Conservation (phyloP, 768 basidiomycete genomes). For the Trametes cinnabarina region DNA sequence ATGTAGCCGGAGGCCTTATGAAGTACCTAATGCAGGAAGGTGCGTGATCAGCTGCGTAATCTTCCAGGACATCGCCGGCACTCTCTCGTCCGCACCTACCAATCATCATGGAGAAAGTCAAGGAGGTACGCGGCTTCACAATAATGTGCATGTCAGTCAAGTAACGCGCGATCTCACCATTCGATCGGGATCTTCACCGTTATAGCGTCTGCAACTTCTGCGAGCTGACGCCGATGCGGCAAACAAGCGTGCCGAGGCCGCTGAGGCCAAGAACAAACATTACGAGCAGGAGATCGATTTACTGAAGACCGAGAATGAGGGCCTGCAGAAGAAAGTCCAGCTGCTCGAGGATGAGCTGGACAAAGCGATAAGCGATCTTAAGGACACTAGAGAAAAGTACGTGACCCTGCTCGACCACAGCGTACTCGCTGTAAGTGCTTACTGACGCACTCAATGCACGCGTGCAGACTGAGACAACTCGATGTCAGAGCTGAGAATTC, state of each 20-base stretch:
- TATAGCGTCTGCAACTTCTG: slow-evolving; percentile 71
- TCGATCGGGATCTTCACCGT: neutral
- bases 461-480: slow-evolving; percentile 67
- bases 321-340: slow-evolving; percentile 77
- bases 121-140: slow-evolving; percentile 36
- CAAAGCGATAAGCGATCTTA: slow-evolving; percentile 90
- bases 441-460: no score
- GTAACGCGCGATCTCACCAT: no score
- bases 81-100: no score
- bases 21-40: no score
- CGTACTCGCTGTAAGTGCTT: no score
- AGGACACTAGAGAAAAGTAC: slow-evolving; percentile 95
- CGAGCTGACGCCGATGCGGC: slow-evolving; percentile 84
- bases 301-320: slow-evolving; percentile 72
- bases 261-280: slow-evolving; percentile 81
- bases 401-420: slow-evolving; percentile 61
- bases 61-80: no score
- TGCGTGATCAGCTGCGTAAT: no score
- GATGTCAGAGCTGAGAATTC: slow-evolving; percentile 99
- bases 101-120: slow-evolving; percentile 48
- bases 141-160: neutral
- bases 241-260: slow-evolving; percentile 77
- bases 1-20: no score
- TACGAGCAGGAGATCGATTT: slow-evolving; percentile 80
- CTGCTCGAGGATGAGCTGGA: slow-evolving; percentile 96